Conservation (phyloP, 768 basidiomycete species). For the Naganishia kalamii region DNA sequence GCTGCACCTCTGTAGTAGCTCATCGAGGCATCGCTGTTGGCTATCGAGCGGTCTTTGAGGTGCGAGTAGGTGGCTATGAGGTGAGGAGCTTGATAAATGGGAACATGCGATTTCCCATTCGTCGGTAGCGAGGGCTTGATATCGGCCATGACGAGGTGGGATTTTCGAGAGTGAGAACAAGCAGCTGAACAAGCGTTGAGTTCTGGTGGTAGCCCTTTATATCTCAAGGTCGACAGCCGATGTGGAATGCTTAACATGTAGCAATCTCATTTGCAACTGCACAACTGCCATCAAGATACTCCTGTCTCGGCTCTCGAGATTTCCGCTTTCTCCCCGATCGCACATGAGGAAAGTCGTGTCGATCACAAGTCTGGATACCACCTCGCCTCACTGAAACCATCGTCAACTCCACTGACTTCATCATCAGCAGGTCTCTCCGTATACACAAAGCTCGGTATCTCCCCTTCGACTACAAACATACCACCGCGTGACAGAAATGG, state of each 20-base stretch:
- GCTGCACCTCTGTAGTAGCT: slow-evolving; percentile 37
- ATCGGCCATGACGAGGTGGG: background rate
- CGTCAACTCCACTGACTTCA: too few species aligned
- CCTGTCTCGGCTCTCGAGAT: background rate
- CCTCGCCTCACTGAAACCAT: too few species aligned
- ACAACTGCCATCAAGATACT: too few species aligned
- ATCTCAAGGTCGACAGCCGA: too few species aligned
- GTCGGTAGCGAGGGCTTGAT: slow-evolving; percentile 27
- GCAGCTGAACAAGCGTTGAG: too few species aligned
- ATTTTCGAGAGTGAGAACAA: too few species aligned
- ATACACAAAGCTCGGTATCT: background rate
- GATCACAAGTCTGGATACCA: background rate
- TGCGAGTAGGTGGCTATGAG: slow-evolving; percentile 44
- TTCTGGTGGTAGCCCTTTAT: too few species aligned
- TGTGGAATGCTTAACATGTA: too few species aligned
- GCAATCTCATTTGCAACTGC: too few species aligned
- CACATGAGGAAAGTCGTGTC: background rate
- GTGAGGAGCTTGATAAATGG: slow-evolving; percentile 32
- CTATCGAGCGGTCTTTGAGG: slow-evolving; percentile 34
- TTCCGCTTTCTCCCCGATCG: background rate
- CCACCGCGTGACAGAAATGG: background rate
- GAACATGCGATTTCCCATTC: background rate
- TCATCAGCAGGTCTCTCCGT: too few species aligned
- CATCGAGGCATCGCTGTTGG: slow-evolving; percentile 36
- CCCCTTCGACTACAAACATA: too few species aligned